Evolutionary conservation across 2,329 filamentous ascomycete genomes (phyloP).

Genomic region (Beauveria sp.): DNA sequence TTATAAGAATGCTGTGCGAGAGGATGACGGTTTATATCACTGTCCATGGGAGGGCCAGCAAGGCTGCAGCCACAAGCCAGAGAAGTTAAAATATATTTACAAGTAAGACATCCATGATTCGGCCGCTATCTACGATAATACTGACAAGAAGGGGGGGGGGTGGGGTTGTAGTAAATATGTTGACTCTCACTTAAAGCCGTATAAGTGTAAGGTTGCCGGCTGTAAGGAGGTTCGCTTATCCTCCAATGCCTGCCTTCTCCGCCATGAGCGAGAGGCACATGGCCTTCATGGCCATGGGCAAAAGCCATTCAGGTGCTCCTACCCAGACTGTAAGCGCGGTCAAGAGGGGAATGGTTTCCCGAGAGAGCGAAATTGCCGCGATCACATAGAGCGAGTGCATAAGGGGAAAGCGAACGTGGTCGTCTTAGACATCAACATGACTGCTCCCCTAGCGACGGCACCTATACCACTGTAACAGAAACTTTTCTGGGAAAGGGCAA

Average conservation of each 20-base stretch:
- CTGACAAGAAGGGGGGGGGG: conserved; percentile 17
- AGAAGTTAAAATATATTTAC: conserved; percentile 98
- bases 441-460: no score
- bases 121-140: conserved; percentile 2
- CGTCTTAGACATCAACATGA: no score
- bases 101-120: conserved; percentile 58
- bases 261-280: conserved; percentile 92
- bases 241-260: conserved; percentile 87
- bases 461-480: no score
- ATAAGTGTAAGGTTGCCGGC: conserved; percentile 78
- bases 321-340: conserved; percentile 79
- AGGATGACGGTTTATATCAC: conserved; percentile 77
- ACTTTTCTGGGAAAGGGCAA: no score
- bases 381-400: conserved; percentile 96
- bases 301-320: conserved; percentile 84
- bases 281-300: conserved; percentile 92
- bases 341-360: conserved; percentile 82
- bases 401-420: conserved; percentile 31
- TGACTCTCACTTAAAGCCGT: conserved; percentile 93
- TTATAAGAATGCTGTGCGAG: conserved; percentile 59
- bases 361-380: conserved; percentile 87
- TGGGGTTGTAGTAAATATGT: conserved; percentile 82
- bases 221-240: conserved; percentile 88
- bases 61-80: conserved; percentile 84
- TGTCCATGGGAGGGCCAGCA: conserved; percentile 88